Evolutionary conservation across 148 eudicot species (phyloP), one percentile per base, ranked within the genome.

Genomic region (Cornus suecica): DNA sequence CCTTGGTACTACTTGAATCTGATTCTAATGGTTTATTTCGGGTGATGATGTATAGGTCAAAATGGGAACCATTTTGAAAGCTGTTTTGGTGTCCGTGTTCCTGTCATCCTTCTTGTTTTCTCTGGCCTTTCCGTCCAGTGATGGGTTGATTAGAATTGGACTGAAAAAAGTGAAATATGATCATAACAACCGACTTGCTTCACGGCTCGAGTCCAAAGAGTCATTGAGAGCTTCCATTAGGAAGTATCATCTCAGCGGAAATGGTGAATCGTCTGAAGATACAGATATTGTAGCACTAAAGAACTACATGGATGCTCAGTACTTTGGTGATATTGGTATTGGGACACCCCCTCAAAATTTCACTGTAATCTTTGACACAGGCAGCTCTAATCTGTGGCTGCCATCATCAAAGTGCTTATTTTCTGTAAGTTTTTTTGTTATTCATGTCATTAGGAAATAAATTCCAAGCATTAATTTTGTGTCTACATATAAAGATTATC

Each of bases 321-420:
- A 94, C 77, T 94, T 84, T 81, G 98, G 98, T 67, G 94, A 94
- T 87, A 89, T 94, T 74, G 96, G 91, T 66, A 26, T 94, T 79
- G 98, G 98, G 28, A 86, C 94, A 14, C 98, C 98, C 11, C 90
- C 96, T 65, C 98, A 94, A 87, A 94, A 88, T 58, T 94, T 94
- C 68, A 94, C 95, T 68, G 98, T 94, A 20, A 86, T 94, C 34
- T 94, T 94, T 24, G 98, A 94, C 73, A 94, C 98, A 1, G 97
- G 98, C n/a, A 94, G 98, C 84, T 86, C 98, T 61, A 94, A 94
- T 72, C 73, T 94, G 63, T 94, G 98, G 98, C 94, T 94, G 30
- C 99, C 99, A 20, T 94, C 99, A 30, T 70, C 96, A 25, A 89
- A 89, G 84, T 94, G 99, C 84, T 87, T 82, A 77, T 87, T 94